These are phyloP conservation scores for Seiridium unicorne DNA, from an alignment of 2,329 filamentous ascomycete species.

Conservation along the genomic window DNA sequence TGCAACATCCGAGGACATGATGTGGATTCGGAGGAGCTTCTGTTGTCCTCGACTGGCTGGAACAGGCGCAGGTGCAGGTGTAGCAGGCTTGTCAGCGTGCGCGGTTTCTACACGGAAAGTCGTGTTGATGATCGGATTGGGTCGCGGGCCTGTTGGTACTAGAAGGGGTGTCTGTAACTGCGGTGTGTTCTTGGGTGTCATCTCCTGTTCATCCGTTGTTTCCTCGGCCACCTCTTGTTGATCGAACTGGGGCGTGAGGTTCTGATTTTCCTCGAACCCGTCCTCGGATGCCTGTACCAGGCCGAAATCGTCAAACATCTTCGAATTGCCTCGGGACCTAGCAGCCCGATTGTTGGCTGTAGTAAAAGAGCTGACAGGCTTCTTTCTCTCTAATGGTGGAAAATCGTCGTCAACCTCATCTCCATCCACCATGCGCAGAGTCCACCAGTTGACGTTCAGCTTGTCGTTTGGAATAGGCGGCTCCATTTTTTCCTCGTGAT, in stretches of 20 bases:
- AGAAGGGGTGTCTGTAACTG: conserved; percentile 34
- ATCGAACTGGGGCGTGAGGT: conserved; percentile 64
- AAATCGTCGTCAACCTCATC: conserved; percentile 86
- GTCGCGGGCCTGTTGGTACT: conserved; percentile 34
- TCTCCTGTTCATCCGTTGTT: conserved; percentile 33
- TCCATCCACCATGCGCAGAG: conserved; percentile 78
- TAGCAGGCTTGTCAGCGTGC: conserved; percentile 56
- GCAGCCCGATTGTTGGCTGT: conserved; percentile 73
- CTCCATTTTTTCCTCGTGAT: conserved; percentile 72
- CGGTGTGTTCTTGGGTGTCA: conserved; percentile 48
- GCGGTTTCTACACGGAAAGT: conserved; percentile 53
- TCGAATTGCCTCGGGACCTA: conserved; percentile 65
- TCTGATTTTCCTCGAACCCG: conserved; percentile 69
- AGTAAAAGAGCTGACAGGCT: conserved; percentile 74
- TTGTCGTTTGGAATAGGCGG: conserved; percentile 65
- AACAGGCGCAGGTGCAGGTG: conserved; percentile 39
- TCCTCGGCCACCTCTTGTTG: conserved; percentile 46
- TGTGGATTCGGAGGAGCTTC: conserved; percentile 70
- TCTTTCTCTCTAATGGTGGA: conserved; percentile 71
- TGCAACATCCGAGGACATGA: conserved; percentile 65
- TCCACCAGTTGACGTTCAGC: conserved; percentile 79
- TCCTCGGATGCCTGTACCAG: conserved; percentile 69
- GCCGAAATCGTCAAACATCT: conserved; percentile 80
- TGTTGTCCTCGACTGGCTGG: conserved; percentile 57
- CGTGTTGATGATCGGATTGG: conserved; percentile 62